Conservation (phyloP, 768 basidiomycete genomes). For the Leucosporidium scottii region DNA sequence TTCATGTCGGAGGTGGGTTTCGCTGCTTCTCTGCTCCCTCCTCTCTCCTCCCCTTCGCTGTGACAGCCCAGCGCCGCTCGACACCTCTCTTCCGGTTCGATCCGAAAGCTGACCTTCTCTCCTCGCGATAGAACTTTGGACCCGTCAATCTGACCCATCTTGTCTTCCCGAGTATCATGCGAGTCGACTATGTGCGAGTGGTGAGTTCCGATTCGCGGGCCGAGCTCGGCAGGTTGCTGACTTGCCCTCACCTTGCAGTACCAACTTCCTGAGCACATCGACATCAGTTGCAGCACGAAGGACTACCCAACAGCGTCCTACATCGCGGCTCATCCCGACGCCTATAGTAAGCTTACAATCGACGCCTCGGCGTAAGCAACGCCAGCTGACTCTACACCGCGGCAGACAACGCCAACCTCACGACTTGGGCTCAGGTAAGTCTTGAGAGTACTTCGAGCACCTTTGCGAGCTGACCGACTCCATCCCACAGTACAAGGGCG, state of each 20-base stretch:
- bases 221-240: no score
- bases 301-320: slow-evolving; percentile 71
- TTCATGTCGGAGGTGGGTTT: no score
- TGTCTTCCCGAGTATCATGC: slow-evolving; percentile 23
- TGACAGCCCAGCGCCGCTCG: no score
- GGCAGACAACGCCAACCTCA: not conserved
- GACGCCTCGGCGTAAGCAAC: not conserved
- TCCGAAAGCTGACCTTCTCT: not conserved
- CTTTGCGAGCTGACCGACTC: no score
- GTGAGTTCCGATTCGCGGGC: not conserved
- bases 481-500: not conserved
- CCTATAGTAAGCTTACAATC: not conserved
- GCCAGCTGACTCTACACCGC: not conserved
- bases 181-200: slow-evolving; percentile 49
- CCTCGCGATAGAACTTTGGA: slow-evolving; percentile 41
- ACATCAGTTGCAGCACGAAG: slow-evolving; percentile 68
- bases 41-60: no score
- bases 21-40: no score
- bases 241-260: slow-evolving; percentile 44
- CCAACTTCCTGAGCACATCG: slow-evolving; percentile 61
- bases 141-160: slow-evolving; percentile 39
- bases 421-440: not conserved
- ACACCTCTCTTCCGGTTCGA: no score
- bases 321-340: slow-evolving; percentile 45
- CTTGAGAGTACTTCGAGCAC: no score